Conservation (phyloP, 495 filamentous ascomycete genomes). For the Trichocladium uniseriatum region DNA sequence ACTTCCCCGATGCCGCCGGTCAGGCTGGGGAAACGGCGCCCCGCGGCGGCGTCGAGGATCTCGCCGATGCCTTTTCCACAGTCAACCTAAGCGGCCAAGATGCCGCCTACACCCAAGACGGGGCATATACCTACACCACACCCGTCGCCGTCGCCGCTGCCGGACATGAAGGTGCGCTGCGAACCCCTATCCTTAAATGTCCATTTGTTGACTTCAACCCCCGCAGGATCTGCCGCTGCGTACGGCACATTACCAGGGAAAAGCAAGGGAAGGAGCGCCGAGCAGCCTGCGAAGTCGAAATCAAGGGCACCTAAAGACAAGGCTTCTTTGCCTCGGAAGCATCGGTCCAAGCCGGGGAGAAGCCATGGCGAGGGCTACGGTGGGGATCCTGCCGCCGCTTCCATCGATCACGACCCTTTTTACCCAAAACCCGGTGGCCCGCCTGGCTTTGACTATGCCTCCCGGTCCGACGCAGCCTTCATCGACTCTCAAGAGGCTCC, state of each 20-base stretch:
- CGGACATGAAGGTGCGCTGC: background rate
- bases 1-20: background rate
- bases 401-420: background rate
- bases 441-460: background rate
- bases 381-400: background rate
- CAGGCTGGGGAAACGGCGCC: background rate
- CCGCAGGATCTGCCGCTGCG: background rate
- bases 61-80: background rate
- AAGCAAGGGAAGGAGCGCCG: background rate
- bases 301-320: background rate
- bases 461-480: background rate
- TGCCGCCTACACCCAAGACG: background rate
- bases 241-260: background rate
- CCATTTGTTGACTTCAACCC: background rate
- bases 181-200: background rate
- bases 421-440: background rate
- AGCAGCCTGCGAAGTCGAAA: background rate
- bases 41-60: slow-evolving; percentile 4
- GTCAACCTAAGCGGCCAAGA: slow-evolving; percentile 5
- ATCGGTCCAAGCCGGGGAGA: background rate
- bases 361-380: background rate
- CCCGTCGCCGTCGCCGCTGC: background rate
- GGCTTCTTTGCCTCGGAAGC: background rate
- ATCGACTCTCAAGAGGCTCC: background rate
- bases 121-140: slow-evolving; percentile 4